phyloP scores from a whole-genome alignment of 2,329 filamentous ascomycete species.

The Fusarium sp. region DNA sequence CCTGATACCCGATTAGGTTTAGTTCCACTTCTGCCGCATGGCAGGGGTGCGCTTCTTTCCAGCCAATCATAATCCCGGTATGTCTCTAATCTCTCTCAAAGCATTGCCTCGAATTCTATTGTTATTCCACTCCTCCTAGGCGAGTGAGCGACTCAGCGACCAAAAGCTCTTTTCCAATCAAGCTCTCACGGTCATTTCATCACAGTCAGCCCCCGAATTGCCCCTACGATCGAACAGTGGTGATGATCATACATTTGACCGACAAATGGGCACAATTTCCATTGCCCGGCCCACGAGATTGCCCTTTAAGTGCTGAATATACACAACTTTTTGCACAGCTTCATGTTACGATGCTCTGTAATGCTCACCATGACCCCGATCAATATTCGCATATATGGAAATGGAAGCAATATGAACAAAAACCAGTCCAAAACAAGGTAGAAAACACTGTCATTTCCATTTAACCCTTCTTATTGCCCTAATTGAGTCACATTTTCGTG shows the following conservation, averaged over 20 bases:
- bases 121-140: slow-evolving; percentile 33
- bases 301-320: slow-evolving; percentile 16
- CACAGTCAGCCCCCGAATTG: slow-evolving; percentile 22
- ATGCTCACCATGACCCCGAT: slow-evolving; percentile 15
- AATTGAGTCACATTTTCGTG: background rate
- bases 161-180: slow-evolving; percentile 31
- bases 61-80: slow-evolving; percentile 19
- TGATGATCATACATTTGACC: slow-evolving; percentile 4
- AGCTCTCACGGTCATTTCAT: slow-evolving; percentile 18
- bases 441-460: background rate
- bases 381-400: slow-evolving; percentile 1
- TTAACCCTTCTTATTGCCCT: background rate
- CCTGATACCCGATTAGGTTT: slow-evolving; percentile 27
- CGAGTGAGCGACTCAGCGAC: slow-evolving; percentile 36
- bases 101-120: slow-evolving; percentile 32
- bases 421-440: background rate
- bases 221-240: slow-evolving; percentile 6
- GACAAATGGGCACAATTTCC: background rate
- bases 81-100: slow-evolving; percentile 20
- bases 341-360: slow-evolving; percentile 24
- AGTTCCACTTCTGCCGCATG: slow-evolving; percentile 29
- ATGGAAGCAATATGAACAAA: background rate
- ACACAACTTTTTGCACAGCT: slow-evolving; percentile 17
- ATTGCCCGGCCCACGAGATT: background rate
- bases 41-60: slow-evolving; percentile 10